Evolutionary conservation across 2,329 filamentous ascomycete species (phyloP).

Genomic region (Microdochium bolleyi): DNA sequence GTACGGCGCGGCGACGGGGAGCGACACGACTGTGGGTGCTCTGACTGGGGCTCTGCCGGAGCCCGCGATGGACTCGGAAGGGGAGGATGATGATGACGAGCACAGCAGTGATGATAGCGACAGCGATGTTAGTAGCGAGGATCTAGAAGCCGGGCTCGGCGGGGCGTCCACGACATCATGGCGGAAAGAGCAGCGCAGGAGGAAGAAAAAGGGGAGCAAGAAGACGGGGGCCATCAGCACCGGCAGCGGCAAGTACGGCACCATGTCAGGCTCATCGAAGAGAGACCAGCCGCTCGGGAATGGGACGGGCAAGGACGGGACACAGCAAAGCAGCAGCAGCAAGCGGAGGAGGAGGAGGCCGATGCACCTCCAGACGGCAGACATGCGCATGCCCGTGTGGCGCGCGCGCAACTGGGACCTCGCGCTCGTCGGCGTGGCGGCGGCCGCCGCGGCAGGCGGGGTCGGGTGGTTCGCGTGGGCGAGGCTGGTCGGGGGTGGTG

Average conservation of each 20-base stretch:
- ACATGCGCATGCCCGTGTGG: conserved; percentile 29
- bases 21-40: not conserved
- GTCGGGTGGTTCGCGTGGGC: not conserved
- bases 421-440: conserved; percentile 2
- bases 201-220: too few species aligned
- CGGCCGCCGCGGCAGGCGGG: not conserved
- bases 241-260: too few species aligned
- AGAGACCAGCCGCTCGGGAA: too few species aligned
- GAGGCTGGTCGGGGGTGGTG: not conserved
- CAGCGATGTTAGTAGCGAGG: too few species aligned
- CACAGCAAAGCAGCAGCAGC: not conserved
- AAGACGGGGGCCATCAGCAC: too few species aligned
- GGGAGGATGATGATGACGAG: conserved; percentile 5
- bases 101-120: conserved; percentile 7
- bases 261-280: too few species aligned
- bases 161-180: too few species aligned
- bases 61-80: not conserved
- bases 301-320: too few species aligned
- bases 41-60: not conserved
- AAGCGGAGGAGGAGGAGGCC: conserved; percentile 12
- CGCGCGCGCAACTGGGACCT: conserved; percentile 31
- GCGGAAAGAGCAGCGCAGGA: too few species aligned
- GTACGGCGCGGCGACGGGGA: not conserved
- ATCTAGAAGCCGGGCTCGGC: too few species aligned
- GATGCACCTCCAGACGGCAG: conserved; percentile 35